phyloP scores from a whole-genome alignment of 768 basidiomycete species.

The Clitopilus hobsonii region DNA sequence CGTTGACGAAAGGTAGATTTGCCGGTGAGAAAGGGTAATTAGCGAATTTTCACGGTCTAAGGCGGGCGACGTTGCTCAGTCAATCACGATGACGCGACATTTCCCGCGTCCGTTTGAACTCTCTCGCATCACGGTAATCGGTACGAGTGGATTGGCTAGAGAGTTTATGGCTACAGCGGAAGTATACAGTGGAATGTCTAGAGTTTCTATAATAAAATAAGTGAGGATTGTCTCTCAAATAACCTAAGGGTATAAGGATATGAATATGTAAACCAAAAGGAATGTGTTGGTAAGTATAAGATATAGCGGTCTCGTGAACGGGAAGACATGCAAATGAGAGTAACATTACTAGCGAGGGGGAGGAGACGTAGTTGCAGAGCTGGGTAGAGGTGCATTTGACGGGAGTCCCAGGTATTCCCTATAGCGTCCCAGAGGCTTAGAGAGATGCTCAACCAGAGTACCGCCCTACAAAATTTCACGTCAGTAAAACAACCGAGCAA shows the following conservation, averaged over 20 bases:
- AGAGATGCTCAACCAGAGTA: slow-evolving; percentile 37
- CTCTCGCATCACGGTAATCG: background rate
- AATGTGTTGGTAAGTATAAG: background rate
- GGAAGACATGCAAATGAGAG: background rate
- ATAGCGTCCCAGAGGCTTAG: slow-evolving; percentile 38
- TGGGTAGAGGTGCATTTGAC: slow-evolving; percentile 19
- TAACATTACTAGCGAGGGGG: slow-evolving; percentile 18
- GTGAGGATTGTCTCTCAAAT: background rate
- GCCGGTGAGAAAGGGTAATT: background rate
- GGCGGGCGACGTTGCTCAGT: slow-evolving; percentile 3
- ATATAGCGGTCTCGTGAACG: background rate
- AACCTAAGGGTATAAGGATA: slow-evolving; percentile 1
- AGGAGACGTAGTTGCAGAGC: slow-evolving; percentile 28
- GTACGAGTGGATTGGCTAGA: background rate
- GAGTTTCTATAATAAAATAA: background rate
- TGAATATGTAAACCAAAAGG: background rate
- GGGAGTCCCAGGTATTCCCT: slow-evolving; percentile 30
- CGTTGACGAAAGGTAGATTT: background rate
- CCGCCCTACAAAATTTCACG: slow-evolving; percentile 27
- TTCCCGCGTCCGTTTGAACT: slow-evolving; percentile 12
- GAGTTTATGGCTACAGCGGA: background rate
- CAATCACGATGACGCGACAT: slow-evolving; percentile 12
- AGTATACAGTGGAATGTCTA: background rate
- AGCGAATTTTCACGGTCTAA: slow-evolving; percentile 1
- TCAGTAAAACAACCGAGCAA: slow-evolving; percentile 3